Base-by-base conservation (phyloP, 345 rosid species). In the Euphorbia lathyris region DNA sequence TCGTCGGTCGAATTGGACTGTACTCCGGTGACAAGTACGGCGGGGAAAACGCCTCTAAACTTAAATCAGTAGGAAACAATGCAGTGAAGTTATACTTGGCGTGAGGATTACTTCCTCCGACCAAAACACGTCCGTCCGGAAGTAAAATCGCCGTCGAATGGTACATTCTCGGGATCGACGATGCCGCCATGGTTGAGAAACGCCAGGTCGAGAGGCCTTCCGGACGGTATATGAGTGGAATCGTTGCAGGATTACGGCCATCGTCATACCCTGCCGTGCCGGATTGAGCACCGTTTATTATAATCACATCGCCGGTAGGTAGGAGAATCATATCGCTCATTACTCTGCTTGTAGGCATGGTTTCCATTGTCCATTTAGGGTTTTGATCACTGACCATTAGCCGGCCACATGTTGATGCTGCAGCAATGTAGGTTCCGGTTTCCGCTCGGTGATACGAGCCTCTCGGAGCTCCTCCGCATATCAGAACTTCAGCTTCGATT, bases 311-410 rank as follows among this genome's bases (percentile, higher is more conserved):
- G 4, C 92, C 88, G 1, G 82, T 85, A 0, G 96, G 94, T 20
- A 93, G 84, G 26, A 93, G 77, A 0, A 93, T 47, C 98, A 91
- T 91, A 69, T 93, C 98, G 0, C 94, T 85, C 98, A 93, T 91
- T n/a, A 86, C 91, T 64, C 97, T 83, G 10, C 86, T 83, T 5
- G 79, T 43, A 0, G 98, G 96, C 94, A 91, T 87, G 32, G 78
- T 61, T 76, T 91, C 98, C 91, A 89, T 86, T 40, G 61, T 71
- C 97, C 98, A 93, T 0, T 20, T 69, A 42, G 91, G 90, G 75
- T 82, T 76, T 16, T 32, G 68, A 51, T 67, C 74, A 60, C 72
- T 58, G 23, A 84, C 81, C 71, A 65, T 80, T n/a, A 93, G 77
- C 70, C 96, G 76, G 45, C 96, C 97, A 52, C 98, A 93, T 0